These are phyloP conservation scores for Lactarius pseudohatsudake DNA, from an alignment of 768 basidiomycete genomes.

Conservation along the genomic window DNA sequence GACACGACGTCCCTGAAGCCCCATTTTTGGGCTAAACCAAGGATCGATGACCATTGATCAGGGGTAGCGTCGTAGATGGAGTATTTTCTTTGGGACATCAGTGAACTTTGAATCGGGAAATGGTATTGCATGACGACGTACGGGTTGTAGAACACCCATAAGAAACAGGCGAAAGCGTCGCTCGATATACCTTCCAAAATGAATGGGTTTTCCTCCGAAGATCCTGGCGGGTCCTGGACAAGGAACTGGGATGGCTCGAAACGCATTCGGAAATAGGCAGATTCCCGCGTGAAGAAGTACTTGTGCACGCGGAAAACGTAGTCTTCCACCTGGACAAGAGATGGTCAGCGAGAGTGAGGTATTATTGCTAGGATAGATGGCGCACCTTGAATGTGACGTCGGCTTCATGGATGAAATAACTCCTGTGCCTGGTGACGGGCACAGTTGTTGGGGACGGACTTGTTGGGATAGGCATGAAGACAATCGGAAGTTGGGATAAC, in stretches of 20 bases:
- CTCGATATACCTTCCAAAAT: constrained; percentile 33
- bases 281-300: constrained; percentile 21
- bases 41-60: constrained; percentile 44
- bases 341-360: constrained; percentile 6
- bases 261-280: constrained; percentile 10
- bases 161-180: constrained; percentile 35
- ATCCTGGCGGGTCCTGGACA: constrained; percentile 34
- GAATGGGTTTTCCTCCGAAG: constrained; percentile 35
- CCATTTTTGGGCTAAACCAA: constrained; percentile 43
- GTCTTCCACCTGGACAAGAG: constrained; percentile 31
- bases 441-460: neutral
- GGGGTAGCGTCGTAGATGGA: constrained; percentile 42
- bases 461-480: constrained; percentile 7
- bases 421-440: constrained; percentile 2
- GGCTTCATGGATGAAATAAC: constrained; percentile 22
- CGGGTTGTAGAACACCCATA: constrained; percentile 40
- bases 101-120: constrained; percentile 1
- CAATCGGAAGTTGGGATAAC: constrained; percentile 8
- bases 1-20: constrained; percentile 42
- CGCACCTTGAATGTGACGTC: constrained; percentile 15
- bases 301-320: constrained; percentile 19
- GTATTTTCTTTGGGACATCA: constrained; percentile 35
- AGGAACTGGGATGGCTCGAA: neutral
- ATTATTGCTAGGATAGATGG: neutral
- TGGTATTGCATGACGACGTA: constrained; percentile 25